Percentiles rank a stretch among this genome's conserved stretches.
Conservation (phyloP, 2,329 filamentous ascomycete species). For the Podosphaera aphanis region DNA sequence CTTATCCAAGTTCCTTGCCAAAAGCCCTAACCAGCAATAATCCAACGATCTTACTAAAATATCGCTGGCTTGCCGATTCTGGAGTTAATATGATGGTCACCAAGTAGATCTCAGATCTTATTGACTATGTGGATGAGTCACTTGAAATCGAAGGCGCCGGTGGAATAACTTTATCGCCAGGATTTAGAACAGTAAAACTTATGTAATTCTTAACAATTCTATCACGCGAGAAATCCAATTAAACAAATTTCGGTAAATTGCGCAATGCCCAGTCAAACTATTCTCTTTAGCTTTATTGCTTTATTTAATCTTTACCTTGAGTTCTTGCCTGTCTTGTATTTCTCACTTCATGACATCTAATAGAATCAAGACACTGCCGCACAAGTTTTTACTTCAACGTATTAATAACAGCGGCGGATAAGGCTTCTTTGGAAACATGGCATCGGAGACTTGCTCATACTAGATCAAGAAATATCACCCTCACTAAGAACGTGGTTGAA, state of each 20-base stretch:
- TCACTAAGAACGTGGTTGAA: background rate
- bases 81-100: background rate
- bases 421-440: background rate
- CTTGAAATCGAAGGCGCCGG: background rate
- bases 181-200: background rate
- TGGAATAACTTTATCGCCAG: background rate
- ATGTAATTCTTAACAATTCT: background rate
- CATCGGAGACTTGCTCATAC: background rate
- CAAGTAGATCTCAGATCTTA: background rate
- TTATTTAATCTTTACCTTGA: too few relatives aligned
- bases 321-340: too few relatives aligned
- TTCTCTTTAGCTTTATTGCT: too few relatives aligned
- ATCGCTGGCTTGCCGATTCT: conserved; percentile 1
- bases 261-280: conserved; percentile 1
- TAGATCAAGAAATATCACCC: background rate
- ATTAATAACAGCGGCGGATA: background rate
- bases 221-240: background rate
- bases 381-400: background rate
- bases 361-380: background rate
- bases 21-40: background rate
- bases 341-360: background rate
- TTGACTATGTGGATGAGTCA: background rate
- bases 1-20: background rate
- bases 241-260: background rate
- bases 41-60: background rate